Evolutionary conservation across 345 rosid species (phyloP).

Genomic region (Acer yangbiense): DNA sequence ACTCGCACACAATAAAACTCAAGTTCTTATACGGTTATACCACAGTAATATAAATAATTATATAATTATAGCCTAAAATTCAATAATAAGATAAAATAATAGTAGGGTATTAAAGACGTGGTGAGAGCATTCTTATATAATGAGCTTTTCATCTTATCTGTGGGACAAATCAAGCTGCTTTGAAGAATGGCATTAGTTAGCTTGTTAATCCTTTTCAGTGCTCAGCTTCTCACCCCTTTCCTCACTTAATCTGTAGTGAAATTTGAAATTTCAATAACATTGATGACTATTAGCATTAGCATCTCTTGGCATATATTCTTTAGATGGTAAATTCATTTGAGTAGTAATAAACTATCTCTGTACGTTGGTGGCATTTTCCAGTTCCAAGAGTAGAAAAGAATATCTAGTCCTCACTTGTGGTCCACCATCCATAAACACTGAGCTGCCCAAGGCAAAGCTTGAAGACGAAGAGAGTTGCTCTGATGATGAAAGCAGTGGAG

Average conservation of each 20-base stretch:
- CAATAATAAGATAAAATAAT: background rate
- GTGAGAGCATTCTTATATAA: too few species aligned
- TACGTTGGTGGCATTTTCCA: slow-evolving; percentile 6
- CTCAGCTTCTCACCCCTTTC: background rate
- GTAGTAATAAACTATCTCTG: background rate
- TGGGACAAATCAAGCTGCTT: background rate
- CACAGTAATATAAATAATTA: background rate
- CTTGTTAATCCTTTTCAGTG: background rate
- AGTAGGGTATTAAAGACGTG: too few species aligned
- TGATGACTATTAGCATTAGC: background rate
- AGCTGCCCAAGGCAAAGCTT: slow-evolving; percentile 51
- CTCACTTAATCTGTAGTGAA: background rate
- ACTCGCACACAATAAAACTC: background rate
- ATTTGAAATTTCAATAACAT: background rate
- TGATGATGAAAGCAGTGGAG: slow-evolving; percentile 61
- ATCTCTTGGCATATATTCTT: background rate
- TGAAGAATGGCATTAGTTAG: background rate
- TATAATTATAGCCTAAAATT: too few species aligned
- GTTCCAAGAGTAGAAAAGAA: slow-evolving; percentile 83
- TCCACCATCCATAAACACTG: slow-evolving; percentile 51
- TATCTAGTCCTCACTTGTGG: slow-evolving; percentile 86
- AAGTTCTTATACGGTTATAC: background rate
- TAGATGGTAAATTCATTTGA: background rate
- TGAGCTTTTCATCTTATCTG: too few species aligned
- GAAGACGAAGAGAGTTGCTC: slow-evolving; percentile 62